Percentiles rank a stretch among this genome's conserved stretches.
Conservation (phyloP, 2,329 filamentous ascomycete species). For the Ascosphaera apis region DNA sequence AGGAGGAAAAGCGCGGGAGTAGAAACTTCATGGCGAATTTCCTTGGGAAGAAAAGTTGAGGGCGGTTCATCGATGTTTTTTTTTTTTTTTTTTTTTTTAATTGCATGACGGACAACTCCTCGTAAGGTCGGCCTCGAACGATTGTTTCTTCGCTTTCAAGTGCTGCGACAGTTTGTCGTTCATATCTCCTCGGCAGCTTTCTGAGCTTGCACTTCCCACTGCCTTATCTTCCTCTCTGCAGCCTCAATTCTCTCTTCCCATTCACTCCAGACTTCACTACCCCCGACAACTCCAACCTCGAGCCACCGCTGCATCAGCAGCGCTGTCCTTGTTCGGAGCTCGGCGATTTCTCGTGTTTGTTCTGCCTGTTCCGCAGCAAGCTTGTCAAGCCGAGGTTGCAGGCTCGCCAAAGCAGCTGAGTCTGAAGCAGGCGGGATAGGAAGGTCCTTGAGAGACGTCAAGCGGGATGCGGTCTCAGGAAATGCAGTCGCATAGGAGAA, state of each 20-base stretch:
- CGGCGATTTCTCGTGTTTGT: constrained; percentile 18
- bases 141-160: too few relatives aligned
- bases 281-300: constrained; percentile 43
- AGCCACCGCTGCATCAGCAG: constrained; percentile 46
- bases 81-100: neutral
- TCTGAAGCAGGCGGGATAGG: constrained; percentile 20
- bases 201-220: constrained; percentile 27
- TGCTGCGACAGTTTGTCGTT: too few relatives aligned
- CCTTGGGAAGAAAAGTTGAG: constrained; percentile 4
- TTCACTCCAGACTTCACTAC: constrained; percentile 45
- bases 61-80: constrained; percentile 1
- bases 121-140: too few relatives aligned
- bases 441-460: constrained; percentile 25
- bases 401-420: constrained; percentile 19
- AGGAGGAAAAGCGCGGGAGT: neutral
- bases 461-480: constrained; percentile 23
- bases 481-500: constrained; percentile 23
- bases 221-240: constrained; percentile 41
- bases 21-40: neutral
- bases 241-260: constrained; percentile 44
- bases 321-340: constrained; percentile 20
- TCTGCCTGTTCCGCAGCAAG: constrained; percentile 15
- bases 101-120: too few relatives aligned
- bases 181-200: constrained; percentile 3
- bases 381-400: constrained; percentile 20